Evolutionary conservation across 371 early-diverging fungal genomes (phyloP).

Genomic region (Mucor indicus): DNA sequence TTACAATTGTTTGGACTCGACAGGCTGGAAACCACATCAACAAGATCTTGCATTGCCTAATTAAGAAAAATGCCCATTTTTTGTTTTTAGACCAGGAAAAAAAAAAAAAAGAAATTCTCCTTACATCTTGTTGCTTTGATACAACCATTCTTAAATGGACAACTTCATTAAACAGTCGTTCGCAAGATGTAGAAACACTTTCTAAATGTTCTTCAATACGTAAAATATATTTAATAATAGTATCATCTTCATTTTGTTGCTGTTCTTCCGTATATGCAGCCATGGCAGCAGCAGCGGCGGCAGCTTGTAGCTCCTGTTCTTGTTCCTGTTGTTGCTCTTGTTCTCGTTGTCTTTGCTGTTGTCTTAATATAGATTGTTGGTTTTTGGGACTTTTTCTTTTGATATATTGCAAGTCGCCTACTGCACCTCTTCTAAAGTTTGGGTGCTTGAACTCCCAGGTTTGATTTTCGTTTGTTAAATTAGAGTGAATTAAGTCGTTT

Average conservation of each 20-base stretch:
- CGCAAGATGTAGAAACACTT: constrained; percentile 18
- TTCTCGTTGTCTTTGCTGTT: constrained; percentile 5
- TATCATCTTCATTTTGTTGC: background rate
- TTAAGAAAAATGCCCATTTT: background rate
- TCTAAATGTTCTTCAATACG: constrained; percentile 23
- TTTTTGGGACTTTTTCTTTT: constrained; percentile 61
- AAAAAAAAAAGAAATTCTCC: background rate
- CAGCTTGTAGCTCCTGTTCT: background rate
- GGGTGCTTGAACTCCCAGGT: constrained; percentile 75
- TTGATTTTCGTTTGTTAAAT: constrained; percentile 54
- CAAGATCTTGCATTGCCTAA: constrained; percentile 30
- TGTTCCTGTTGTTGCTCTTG: constrained; percentile 2
- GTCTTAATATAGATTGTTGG: constrained; percentile 12
- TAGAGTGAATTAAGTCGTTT: constrained; percentile 64
- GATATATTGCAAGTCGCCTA: constrained; percentile 56
- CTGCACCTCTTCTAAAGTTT: constrained; percentile 58
- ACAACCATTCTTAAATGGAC: constrained; percentile 20
- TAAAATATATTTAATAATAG: constrained; percentile 14
- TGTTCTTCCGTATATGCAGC: background rate
- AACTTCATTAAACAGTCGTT: constrained; percentile 21
- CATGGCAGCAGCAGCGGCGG: background rate
- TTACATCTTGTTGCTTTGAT: constrained; percentile 36
- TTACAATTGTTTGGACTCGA: constrained; percentile 10
- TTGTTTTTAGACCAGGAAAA: background rate
- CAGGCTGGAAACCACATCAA: constrained; percentile 15